Conservation (phyloP, 1,139 yeast species). For the Lodderomyces orthopsilosis region DNA sequence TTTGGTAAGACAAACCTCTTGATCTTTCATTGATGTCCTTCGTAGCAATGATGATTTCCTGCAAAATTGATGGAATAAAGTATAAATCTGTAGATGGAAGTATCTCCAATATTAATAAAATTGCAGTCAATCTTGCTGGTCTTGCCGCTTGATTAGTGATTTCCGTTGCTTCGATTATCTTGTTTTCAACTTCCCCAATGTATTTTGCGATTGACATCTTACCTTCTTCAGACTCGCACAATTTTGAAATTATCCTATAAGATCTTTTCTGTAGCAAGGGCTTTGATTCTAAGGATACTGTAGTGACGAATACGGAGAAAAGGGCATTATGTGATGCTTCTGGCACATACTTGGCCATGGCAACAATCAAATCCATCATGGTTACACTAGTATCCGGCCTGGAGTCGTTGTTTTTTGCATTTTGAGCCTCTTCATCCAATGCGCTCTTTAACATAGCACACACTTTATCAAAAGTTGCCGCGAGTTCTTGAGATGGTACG, state of each 20-base stretch:
- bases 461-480: conserved; percentile 78
- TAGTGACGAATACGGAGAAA: conserved; percentile 70
- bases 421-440: conserved; percentile 57
- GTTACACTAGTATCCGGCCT: conserved; percentile 67
- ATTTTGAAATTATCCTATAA: conserved; percentile 71
- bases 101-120: conserved; percentile 56
- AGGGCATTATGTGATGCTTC: conserved; percentile 66
- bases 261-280: conserved; percentile 85
- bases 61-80: conserved; percentile 77
- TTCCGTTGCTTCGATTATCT: conserved; percentile 58
- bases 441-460: conserved; percentile 75
- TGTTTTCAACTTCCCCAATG: conserved; percentile 56
- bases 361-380: conserved; percentile 86
- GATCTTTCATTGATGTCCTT: conserved; percentile 92
- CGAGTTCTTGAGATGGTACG: conserved; percentile 64
- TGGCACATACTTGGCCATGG: conserved; percentile 83
- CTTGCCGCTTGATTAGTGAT: conserved; percentile 72
- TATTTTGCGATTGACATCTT: conserved; percentile 47
- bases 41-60: conserved; percentile 89
- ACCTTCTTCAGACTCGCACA: conserved; percentile 72
- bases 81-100: conserved; percentile 63
- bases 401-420: conserved; percentile 17
- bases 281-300: conserved; percentile 54
- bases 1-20: conserved; percentile 74
- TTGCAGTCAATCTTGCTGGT: conserved; percentile 73